Evolutionary conservation across 306 rosid genomes (phyloP).

Genomic region (Prunus salicina): DNA sequence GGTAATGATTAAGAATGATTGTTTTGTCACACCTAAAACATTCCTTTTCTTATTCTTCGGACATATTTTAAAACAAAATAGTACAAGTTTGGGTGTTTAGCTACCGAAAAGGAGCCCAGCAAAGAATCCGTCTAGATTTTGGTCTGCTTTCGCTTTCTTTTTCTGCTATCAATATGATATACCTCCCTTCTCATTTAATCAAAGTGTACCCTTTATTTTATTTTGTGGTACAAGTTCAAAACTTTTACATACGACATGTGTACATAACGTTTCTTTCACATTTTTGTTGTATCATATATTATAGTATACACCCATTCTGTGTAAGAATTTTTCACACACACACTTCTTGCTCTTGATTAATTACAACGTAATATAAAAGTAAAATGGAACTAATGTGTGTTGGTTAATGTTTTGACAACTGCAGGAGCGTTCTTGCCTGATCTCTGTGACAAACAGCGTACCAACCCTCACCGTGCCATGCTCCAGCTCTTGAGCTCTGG

Average conservation of each 20-base stretch:
- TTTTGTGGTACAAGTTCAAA: neutral
- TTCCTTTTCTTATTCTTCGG: neutral
- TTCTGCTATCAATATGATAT: neutral
- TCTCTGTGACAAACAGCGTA: constrained; percentile 50
- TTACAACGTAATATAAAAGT: neutral
- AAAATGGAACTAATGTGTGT: neutral
- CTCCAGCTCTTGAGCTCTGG: constrained; percentile 62
- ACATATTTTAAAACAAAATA: neutral
- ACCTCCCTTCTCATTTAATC: constrained; percentile 25
- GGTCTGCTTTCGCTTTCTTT: constrained; percentile 13
- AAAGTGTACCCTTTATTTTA: neutral
- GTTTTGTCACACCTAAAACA: neutral
- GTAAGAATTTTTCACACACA: too few relatives aligned
- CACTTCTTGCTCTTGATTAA: too few relatives aligned
- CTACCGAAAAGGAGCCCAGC: neutral
- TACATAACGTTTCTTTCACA: neutral
- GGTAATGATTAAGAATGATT: neutral
- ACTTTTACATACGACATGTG: neutral
- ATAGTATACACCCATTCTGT: too few relatives aligned
- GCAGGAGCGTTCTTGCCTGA: constrained; percentile 74
- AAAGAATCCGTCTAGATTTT: neutral
- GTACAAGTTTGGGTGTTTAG: neutral
- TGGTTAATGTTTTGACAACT: constrained; percentile 1
- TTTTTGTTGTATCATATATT: neutral
- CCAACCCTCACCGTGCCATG: constrained; percentile 69